phyloP scores from a whole-genome alignment of 345 rosid genomes.

The Mercurialis annua region DNA sequence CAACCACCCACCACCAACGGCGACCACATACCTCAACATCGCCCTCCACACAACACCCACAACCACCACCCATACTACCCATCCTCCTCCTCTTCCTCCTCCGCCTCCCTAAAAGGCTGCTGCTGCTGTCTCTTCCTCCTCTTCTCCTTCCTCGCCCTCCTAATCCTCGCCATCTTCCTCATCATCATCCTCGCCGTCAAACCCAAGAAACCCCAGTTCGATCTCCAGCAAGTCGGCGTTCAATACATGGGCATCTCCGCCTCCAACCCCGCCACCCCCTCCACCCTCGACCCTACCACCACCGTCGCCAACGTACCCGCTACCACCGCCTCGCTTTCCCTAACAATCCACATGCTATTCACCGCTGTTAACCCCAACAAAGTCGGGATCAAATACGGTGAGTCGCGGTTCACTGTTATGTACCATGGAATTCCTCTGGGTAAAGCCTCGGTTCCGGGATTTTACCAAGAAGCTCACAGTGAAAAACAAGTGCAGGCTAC shows the following conservation, averaged over 20 bases:
- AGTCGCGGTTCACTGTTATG: constrained; percentile 94
- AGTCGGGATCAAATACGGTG: constrained; percentile 94
- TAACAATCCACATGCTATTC: constrained; percentile 74
- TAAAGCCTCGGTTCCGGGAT: constrained; percentile 82
- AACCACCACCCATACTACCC: constrained; percentile 20
- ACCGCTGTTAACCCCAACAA: constrained; percentile 90
- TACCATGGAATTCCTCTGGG: constrained; percentile 90
- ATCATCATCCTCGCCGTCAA: constrained; percentile 82
- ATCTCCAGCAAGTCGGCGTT: constrained; percentile 93
- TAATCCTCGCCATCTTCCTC: constrained; percentile 66
- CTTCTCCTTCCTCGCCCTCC: constrained; percentile 73
- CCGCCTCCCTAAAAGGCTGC: constrained; percentile 90
- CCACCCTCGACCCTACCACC: constrained; percentile 42
- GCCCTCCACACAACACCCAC: neutral
- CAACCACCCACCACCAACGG: neutral
- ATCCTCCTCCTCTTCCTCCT: constrained; percentile 23
- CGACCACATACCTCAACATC: neutral
- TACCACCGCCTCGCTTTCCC: constrained; percentile 56
- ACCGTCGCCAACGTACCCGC: constrained; percentile 19
- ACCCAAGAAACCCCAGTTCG: constrained; percentile 97
- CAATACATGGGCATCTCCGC: constrained; percentile 82
- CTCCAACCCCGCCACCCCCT: constrained; percentile 27
- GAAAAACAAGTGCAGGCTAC: constrained; percentile 69
- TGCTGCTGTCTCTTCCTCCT: constrained; percentile 96
- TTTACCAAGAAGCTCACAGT: constrained; percentile 86